Base-by-base conservation (phyloP, 768 basidiomycete species). In the Megacollybia marginata region DNA sequence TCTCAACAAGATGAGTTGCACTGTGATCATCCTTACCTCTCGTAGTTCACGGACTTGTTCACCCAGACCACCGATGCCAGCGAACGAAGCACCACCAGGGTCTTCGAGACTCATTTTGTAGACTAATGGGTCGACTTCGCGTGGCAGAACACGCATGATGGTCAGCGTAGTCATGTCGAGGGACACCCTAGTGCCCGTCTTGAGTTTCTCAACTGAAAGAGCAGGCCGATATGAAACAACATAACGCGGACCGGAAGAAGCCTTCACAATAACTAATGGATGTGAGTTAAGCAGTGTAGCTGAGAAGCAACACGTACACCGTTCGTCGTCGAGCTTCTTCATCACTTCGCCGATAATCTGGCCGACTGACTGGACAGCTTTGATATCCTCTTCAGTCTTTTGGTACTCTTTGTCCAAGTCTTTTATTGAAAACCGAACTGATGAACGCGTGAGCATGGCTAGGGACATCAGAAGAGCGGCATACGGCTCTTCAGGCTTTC, bases 91-190 rank as follows among this genome's bases (percentile, higher is more conserved):
- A 46, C 88, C 87, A 71, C 92, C 93, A 2, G 96, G 92, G 60
- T 98, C 95, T 66, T 99, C 96, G 60, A 96, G 72, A 55, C 92
- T 95, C 96, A 98, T 99, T 72, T 97, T 98, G 75, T 99, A 99
- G 10, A 99, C 95, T 59, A 95, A 71, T 13, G 96, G 96, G 63
- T 99, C 96, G 7, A 99, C 92, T 65, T 99, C 96, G 54, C 96
- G 81, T 4, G 96, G 96, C 16, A 99, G 74, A 47, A 98, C 95
- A 34, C 96, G 89, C 93, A 99, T 98, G 62, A 99, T 92, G 6
- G 96, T 99, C 32, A 98, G 73, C 2, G 96, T 98, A 4, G 96
- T 99, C 96, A 99, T 98, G 66, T 99, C 96, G 32, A 99, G 81
- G 49, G 93, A 94, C 50, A 99, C 96, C 55, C 96, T 89, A 4